These are phyloP conservation scores for Lasiosphaeris hirsuta DNA, from an alignment of 495 filamentous ascomycete genomes.

Conservation along the genomic window DNA sequence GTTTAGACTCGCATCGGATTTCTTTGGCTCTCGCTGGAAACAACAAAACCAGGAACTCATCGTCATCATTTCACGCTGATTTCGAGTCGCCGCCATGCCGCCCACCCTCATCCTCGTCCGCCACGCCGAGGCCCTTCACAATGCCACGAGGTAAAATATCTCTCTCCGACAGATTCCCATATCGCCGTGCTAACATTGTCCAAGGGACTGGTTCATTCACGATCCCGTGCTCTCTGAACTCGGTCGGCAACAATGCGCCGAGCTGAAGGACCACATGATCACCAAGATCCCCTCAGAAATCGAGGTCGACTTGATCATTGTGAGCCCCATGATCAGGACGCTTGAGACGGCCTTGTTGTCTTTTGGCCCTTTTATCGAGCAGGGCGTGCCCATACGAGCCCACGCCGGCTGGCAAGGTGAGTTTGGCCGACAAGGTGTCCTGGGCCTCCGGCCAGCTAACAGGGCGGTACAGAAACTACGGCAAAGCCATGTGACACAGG, in stretches of 20 bases:
- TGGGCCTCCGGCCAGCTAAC: background rate
- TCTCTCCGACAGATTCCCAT: slow-evolving; percentile 13
- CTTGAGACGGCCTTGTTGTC: slow-evolving; percentile 53
- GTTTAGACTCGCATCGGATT: too few species aligned
- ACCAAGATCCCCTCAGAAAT: slow-evolving; percentile 44
- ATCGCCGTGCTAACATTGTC: slow-evolving; percentile 19
- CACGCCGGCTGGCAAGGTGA: slow-evolving; percentile 53
- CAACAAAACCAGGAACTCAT: background rate
- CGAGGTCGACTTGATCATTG: slow-evolving; percentile 52
- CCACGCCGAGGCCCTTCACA: slow-evolving; percentile 58
- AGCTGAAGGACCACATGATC: slow-evolving; percentile 44
- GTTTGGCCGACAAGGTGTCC: background rate
- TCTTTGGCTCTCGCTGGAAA: too few species aligned
- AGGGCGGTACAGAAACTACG: slow-evolving; percentile 46
- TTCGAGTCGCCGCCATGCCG: slow-evolving; percentile 42
- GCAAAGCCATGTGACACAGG: slow-evolving; percentile 57
- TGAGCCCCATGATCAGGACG: slow-evolving; percentile 57
- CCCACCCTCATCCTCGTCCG: slow-evolving; percentile 58
- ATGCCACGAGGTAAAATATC: slow-evolving; percentile 39
- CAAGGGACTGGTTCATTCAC: slow-evolving; percentile 49
- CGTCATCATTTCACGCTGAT: background rate
- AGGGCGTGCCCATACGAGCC: slow-evolving; percentile 49
- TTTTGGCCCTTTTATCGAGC: slow-evolving; percentile 50
- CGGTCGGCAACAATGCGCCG: slow-evolving; percentile 49
- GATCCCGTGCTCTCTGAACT: slow-evolving; percentile 56